A percentile compares a stretch with the other conserved stretches of the same genome.
These are phyloP conservation scores for Plasmodium vinckei DNA, from an alignment of 169 alveolate genomes.

Conservation along the genomic window DNA sequence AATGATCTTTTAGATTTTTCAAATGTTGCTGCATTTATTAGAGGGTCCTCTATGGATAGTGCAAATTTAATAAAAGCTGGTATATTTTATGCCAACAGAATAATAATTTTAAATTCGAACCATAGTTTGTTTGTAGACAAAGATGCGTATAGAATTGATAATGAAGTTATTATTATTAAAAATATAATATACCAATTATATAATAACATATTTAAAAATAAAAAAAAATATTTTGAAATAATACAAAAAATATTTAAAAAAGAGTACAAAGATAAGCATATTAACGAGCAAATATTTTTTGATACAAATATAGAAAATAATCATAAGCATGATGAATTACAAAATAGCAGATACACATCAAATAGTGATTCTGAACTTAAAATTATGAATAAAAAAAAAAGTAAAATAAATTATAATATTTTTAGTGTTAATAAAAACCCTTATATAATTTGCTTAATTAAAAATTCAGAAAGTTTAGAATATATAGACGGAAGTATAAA, in stretches of 20 bases:
- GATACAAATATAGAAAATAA: neutral
- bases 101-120: slow-evolving; percentile 42
- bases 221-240: slow-evolving; percentile 65
- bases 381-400: neutral
- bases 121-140: slow-evolving; percentile 69
- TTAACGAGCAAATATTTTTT: slow-evolving; percentile 62
- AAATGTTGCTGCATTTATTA: slow-evolving; percentile 77
- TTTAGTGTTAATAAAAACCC: slow-evolving; percentile 64
- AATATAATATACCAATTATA: slow-evolving; percentile 59
- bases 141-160: slow-evolving; percentile 66
- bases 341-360: neutral
- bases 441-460: slow-evolving; percentile 76
- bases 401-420: slow-evolving; percentile 14
- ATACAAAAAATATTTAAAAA: slow-evolving; percentile 5
- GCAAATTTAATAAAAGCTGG: slow-evolving; percentile 80
- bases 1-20: slow-evolving; percentile 69
- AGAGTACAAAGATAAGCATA: slow-evolving; percentile 4
- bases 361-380: neutral
- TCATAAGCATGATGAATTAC: neutral
- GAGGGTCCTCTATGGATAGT: slow-evolving; percentile 83
- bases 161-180: slow-evolving; percentile 68
- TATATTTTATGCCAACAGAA: slow-evolving; percentile 72
- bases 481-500: slow-evolving; percentile 85
- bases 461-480: slow-evolving; percentile 85
- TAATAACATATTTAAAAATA: slow-evolving; percentile 43